These are phyloP conservation scores for Ophiocordyceps camponoti-rufipedis DNA, from an alignment of 2,329 filamentous ascomycete species.

Conservation along the genomic window DNA sequence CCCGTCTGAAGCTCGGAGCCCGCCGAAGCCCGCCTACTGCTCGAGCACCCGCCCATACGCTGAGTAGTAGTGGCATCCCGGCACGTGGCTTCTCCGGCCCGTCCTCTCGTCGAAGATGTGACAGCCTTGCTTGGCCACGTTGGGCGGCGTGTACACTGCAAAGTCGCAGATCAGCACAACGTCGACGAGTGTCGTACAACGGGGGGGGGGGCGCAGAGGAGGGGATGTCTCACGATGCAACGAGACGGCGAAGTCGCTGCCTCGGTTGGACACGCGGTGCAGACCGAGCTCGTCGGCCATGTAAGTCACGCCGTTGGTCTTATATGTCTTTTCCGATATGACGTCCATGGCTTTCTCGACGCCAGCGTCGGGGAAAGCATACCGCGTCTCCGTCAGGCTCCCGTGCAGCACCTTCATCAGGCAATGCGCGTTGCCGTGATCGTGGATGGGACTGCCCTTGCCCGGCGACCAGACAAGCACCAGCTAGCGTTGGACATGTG, in stretches of 20 bases:
- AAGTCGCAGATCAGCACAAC: constrained; percentile 11
- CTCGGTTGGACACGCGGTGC: constrained; percentile 64
- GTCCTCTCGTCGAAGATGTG: constrained; percentile 65
- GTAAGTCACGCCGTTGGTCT: constrained; percentile 62
- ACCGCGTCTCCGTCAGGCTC: constrained; percentile 63
- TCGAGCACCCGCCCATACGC: constrained; percentile 32
- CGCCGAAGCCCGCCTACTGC: constrained; percentile 8
- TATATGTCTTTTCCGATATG: constrained; percentile 49
- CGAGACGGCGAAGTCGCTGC: constrained; percentile 62
- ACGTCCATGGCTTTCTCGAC: constrained; percentile 38
- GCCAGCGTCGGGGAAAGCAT: constrained; percentile 43
- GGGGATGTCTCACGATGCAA: constrained; percentile 44
- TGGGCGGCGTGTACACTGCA: constrained; percentile 68
- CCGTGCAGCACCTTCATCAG: constrained; percentile 81
- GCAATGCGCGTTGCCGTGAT: constrained; percentile 78
- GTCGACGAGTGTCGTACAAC: constrained; percentile 10
- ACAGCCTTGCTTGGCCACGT: constrained; percentile 68
- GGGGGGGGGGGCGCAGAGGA: constrained; percentile 1
- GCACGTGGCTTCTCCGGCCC: constrained; percentile 53
- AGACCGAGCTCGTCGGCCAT: constrained; percentile 84
- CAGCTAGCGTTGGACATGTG: constrained; percentile 30
- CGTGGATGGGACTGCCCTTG: constrained; percentile 70
- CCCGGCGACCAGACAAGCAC: constrained; percentile 81
- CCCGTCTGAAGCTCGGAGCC: constrained; percentile 1
- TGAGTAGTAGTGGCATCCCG: constrained; percentile 56